Conservation (phyloP, 768 basidiomycete species). For the Aureoboletus auriporus region DNA sequence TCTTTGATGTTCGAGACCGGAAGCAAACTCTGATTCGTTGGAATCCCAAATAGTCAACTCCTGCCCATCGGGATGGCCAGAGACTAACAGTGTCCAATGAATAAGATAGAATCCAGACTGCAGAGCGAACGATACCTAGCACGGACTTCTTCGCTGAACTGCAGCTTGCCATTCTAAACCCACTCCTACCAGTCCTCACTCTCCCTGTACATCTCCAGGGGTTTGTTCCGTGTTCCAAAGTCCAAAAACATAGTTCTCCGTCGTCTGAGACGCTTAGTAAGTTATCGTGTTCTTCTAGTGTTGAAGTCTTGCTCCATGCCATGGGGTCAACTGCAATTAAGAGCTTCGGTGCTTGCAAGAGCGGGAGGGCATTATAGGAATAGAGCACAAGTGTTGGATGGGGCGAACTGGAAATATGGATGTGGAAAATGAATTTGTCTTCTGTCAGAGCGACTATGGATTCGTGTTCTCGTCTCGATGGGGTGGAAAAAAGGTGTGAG, state of each 20-base stretch:
- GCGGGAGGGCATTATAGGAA: conserved; percentile 51
- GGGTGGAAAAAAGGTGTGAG: conserved; percentile 62
- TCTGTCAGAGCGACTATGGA: conserved; percentile 64
- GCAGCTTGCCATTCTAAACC: conserved; percentile 71
- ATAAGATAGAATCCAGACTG: background rate
- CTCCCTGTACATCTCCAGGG: conserved; percentile 68
- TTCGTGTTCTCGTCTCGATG: conserved; percentile 47
- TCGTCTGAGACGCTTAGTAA: conserved; percentile 72
- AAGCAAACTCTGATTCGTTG: conserved; percentile 87
- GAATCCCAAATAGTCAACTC: conserved; percentile 97
- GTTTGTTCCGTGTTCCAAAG: conserved; percentile 42
- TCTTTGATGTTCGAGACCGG: conserved; percentile 75
- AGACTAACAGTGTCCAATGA: conserved; percentile 43
- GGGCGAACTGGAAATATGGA: conserved; percentile 39
- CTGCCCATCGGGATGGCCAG: conserved; percentile 53
- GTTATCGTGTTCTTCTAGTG: conserved; percentile 60
- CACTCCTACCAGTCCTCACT: conserved; percentile 66
- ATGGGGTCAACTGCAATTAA: conserved; percentile 85
- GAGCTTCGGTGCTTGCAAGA: conserved; percentile 41
- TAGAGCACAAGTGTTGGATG: conserved; percentile 41
- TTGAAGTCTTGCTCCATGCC: conserved; percentile 61
- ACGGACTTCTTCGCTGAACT: conserved; percentile 92
- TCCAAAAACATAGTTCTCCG: conserved; percentile 89
- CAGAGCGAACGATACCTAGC: conserved; percentile 53
- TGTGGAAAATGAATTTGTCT: conserved; percentile 55